These are phyloP conservation scores for Exophiala alcalophila DNA, from an alignment of 2,329 filamentous ascomycete species.

Conservation along the genomic window DNA sequence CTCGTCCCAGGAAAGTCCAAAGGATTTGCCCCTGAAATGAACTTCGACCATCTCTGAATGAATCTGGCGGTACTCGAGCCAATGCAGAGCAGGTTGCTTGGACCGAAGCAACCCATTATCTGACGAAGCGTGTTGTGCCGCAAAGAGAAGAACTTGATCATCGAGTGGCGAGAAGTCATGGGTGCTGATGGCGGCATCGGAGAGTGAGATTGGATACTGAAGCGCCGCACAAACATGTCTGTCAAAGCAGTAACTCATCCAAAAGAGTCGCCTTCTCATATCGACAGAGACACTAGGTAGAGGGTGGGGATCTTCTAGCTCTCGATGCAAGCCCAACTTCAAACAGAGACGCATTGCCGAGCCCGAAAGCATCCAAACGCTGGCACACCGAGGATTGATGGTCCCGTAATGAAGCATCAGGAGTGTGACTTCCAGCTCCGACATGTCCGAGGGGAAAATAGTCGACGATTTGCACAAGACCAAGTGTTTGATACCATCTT, in stretches of 20 bases:
- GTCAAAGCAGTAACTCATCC: conserved; percentile 21
- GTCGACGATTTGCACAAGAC: conserved; percentile 23
- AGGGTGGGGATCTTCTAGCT: conserved; percentile 8
- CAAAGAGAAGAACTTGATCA: conserved; percentile 1
- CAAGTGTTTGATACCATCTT: conserved; percentile 30
- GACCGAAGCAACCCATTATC: not conserved
- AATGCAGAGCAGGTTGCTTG: conserved; percentile 9
- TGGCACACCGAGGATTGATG: conserved; percentile 17
- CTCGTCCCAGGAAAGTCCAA: conserved; percentile 14
- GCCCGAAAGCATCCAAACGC: conserved; percentile 21
- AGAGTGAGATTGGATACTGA: conserved; percentile 18
- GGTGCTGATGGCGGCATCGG: conserved; percentile 17
- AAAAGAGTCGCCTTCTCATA: conserved; percentile 19
- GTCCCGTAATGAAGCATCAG: conserved; percentile 18
- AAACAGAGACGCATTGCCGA: conserved; percentile 20
- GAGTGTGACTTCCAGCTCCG: conserved; percentile 14
- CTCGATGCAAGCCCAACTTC: conserved; percentile 21
- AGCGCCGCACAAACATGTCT: conserved; percentile 17
- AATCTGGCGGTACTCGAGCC: conserved; percentile 13
- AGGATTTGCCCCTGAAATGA: conserved; percentile 14
- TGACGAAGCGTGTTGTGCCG: not conserved
- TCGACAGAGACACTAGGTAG: conserved; percentile 1
- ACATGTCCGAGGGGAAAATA: conserved; percentile 19
- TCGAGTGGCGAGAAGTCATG: conserved; percentile 1
- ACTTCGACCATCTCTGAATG: conserved; percentile 20